Evolutionary conservation across 192 early-diverging fungal species (phyloP), one percentile per base, ranked within the genome.

Genomic region (Phycomyces blakesleeanus): DNA sequence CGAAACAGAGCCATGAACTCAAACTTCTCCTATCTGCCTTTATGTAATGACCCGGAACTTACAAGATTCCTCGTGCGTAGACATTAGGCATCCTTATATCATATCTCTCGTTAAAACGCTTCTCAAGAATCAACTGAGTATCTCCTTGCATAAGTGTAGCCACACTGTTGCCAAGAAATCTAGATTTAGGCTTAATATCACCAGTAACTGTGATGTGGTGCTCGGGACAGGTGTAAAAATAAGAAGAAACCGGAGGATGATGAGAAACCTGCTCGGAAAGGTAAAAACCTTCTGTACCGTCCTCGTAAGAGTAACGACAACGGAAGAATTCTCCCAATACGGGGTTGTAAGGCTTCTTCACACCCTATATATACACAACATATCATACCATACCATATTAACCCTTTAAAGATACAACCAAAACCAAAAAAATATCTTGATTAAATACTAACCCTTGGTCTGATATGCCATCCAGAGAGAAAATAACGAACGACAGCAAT

Each of bases 281-380:
- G 66, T 90, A 94, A 60, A 78, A 89, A 18, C 90, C 88, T 47
- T 85, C 76, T 37, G 90, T 82, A 2, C 72, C 73, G 69, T 93
- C 87, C 11, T 74, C 52, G 53, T 88, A 92, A 58, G 79, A 72
- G 81, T 86, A 95, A 58, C 81, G 74, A 50, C 91, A 92, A 21
- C 87, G 87, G 76, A 96, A 96, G 20, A 89, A 81, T 75, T 98
- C 96, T 38, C 94, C 94, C 27, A 98, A 80, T 20, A 94, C 85
- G 20, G 96, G 94, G 54, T 96, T 96, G 76, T 94, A 98, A 2
- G 96, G 93, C 71, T 98, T 98, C 64, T 92, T 90, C 6, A 98
- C 87, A 42, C 94, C 90, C 87, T 88, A 65, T 27, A n/a, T n/a
- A n/a, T n/a, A n/a, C n/a, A n/a, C n/a, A n/a, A n/a, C n/a, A n/a